phyloP scores from a whole-genome alignment of 2,329 filamentous ascomycete genomes.

The Scorias spongiosa region DNA sequence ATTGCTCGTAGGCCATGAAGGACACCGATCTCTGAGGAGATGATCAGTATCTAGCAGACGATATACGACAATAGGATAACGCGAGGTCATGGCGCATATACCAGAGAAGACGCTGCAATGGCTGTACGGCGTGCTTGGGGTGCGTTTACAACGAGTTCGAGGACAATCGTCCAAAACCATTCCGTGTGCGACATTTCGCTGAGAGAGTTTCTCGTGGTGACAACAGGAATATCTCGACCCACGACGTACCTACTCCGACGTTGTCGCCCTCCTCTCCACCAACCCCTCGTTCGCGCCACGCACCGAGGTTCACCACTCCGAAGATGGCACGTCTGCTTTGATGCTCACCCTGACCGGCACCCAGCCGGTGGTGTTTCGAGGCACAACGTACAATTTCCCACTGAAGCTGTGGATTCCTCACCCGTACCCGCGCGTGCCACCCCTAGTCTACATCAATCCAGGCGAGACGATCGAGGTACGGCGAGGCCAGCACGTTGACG shows the following conservation, averaged over 20 bases:
- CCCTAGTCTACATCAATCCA: constrained; percentile 77
- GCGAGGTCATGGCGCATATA: constrained; percentile 43
- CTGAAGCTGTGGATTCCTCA: constrained; percentile 88
- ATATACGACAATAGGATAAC: too few relatives aligned
- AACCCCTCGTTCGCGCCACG: constrained; percentile 68
- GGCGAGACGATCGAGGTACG: constrained; percentile 78
- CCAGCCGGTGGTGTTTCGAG: constrained; percentile 79
- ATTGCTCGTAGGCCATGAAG: too few relatives aligned
- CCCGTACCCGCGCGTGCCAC: constrained; percentile 71
- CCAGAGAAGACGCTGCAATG: constrained; percentile 85
- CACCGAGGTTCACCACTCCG: constrained; percentile 92
- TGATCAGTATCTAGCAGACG: too few relatives aligned
- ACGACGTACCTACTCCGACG: constrained; percentile 82
- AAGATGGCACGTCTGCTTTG: constrained; percentile 73
- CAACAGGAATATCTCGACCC: constrained; percentile 81
- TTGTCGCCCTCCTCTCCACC: constrained; percentile 64
- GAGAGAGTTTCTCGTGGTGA: constrained; percentile 28
- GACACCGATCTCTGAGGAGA: too few relatives aligned
- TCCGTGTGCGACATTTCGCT: neutral
- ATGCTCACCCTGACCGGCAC: constrained; percentile 78
- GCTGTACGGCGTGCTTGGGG: constrained; percentile 70
- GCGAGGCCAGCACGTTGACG: constrained; percentile 86
- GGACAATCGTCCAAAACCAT: too few relatives aligned
- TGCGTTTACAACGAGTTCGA: constrained; percentile 25
- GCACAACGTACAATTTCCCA: constrained; percentile 78